A percentile compares a stretch with the other conserved stretches of the same genome.
phyloP scores from a whole-genome alignment of 2,329 filamentous ascomycete genomes.

The Calonectria pteridis region DNA sequence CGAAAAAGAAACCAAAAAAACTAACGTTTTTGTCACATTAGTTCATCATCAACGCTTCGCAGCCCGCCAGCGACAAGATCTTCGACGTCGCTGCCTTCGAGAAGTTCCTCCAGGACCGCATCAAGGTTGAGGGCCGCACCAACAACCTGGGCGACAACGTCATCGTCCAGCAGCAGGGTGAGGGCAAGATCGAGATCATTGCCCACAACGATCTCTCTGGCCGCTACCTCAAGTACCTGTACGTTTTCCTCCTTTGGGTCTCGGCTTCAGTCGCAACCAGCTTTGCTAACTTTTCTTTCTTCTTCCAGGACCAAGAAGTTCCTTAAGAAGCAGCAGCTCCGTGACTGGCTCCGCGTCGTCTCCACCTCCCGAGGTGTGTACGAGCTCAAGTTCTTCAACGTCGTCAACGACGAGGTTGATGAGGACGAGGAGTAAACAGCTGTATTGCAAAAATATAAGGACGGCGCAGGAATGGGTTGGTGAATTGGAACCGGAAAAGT shows the following conservation, averaged over 20 bases:
- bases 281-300: constrained; percentile 8
- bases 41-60: constrained; percentile 99
- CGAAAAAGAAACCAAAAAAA: neutral
- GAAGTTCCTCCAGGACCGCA: constrained; percentile 99
- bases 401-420: constrained; percentile 97
- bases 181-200: constrained; percentile 98
- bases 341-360: constrained; percentile 99
- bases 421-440: constrained; percentile 95
- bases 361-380: constrained; percentile 98
- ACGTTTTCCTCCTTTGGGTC: constrained; percentile 55
- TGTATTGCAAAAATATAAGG: constrained; percentile 36
- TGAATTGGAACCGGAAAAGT: constrained; percentile 47
- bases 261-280: neutral
- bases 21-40: constrained; percentile 52
- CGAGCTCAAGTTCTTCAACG: constrained; percentile 99
- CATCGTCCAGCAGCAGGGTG: constrained; percentile 88
- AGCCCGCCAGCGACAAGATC: constrained; percentile 99
- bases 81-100: constrained; percentile 99
- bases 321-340: constrained; percentile 99
- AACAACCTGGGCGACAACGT: constrained; percentile 97
- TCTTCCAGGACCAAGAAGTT: constrained; percentile 95
- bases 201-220: constrained; percentile 98
- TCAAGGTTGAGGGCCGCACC: constrained; percentile 99
- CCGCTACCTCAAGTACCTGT: constrained; percentile 99
- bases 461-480: constrained; percentile 48